phyloP scores from a whole-genome alignment of 768 basidiomycete genomes.

The Tylopilus balloui region DNA sequence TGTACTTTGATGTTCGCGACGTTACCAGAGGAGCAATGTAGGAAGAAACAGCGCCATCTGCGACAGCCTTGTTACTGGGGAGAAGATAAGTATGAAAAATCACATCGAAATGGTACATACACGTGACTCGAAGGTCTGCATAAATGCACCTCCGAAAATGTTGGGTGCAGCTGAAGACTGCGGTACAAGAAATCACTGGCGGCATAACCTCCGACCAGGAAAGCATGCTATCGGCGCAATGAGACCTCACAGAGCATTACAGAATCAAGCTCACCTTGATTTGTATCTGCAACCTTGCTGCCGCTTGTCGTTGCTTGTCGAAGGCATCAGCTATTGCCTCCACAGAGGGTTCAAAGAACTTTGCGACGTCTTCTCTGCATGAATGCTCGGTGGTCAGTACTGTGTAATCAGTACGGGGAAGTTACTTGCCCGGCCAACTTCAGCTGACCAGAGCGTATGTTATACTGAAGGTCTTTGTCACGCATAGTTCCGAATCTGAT shows the following conservation, averaged over 20 bases:
- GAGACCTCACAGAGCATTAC: too few relatives aligned
- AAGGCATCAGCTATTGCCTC: conserved; percentile 33
- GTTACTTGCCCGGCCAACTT: conserved; percentile 36
- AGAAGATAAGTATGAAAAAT: not conserved
- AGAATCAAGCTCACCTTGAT: conserved; percentile 17
- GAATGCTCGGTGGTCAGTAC: not conserved
- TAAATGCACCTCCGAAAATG: conserved; percentile 28
- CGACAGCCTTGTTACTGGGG: conserved; percentile 40
- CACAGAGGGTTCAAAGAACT: conserved; percentile 42
- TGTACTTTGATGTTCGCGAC: conserved; percentile 39
- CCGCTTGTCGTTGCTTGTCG: conserved; percentile 19
- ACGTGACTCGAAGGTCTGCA: conserved; percentile 45
- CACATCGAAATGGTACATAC: conserved; percentile 26
- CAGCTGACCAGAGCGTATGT: conserved; percentile 35
- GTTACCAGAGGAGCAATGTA: conserved; percentile 42
- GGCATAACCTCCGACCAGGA: conserved; percentile 49
- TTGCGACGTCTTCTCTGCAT: conserved; percentile 33
- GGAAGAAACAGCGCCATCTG: conserved; percentile 5
- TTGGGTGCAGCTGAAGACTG: conserved; percentile 31
- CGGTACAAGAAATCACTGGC: conserved; percentile 43
- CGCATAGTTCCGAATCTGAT: conserved; percentile 37
- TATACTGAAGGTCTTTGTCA: conserved; percentile 31
- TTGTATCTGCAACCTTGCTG: conserved; percentile 19
- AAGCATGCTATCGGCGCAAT: conserved; percentile 26
- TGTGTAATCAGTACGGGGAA: not conserved